Evolutionary conservation across 2,329 filamentous ascomycete species (phyloP), one percentile per base, ranked within the genome.

Genomic region (Thelonectria blattea): DNA sequence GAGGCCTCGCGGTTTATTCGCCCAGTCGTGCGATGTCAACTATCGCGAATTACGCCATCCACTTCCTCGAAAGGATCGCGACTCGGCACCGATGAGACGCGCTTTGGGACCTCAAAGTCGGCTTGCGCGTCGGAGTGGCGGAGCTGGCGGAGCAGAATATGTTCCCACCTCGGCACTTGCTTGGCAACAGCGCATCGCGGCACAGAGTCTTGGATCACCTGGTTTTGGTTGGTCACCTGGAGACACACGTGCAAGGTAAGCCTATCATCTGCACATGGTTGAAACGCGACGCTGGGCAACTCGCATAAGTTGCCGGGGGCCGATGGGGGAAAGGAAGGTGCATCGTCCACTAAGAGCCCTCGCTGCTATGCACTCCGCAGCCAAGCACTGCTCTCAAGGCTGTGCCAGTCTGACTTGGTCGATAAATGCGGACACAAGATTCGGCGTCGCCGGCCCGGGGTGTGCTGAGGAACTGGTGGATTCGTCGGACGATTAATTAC

Each of bases 181-280:
- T 60, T 60, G 57, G 57, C 57, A 54, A 37, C 22, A 52, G 39
- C 37, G 30, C 45, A 43, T 55, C 45, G 51, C 57, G 57, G 57
- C 51, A 43, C 46, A 46, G 17, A 17, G 20, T 18, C 11, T 24
- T 37, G 18, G 27, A 54, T 48, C 52, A 41, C 22, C 42, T 22
- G 42, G 11, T 46, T 46, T 42, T 47, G 43, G 52, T 47, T 54
- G 52, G 52, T 18, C 43, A 41, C 9, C 20, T 12, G 8, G 17
- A 22, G 8, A 15, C 46, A 12, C 34, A 51, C 27, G 8, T 17
- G 37, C 20, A 39, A n/a, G 34, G 42, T 45, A 18, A 45, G 18
- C 42, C 42, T 45, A 45, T 45, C 42, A 45, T 20, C 12, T 20
- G 17, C n/a, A n/a, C 7, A 18, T 15, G n/a, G 42, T 18, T 39